Evolutionary conservation across 345 rosid genomes (phyloP), one percentile per base, ranked within the genome.

Genomic region (Salix koriyanagi): DNA sequence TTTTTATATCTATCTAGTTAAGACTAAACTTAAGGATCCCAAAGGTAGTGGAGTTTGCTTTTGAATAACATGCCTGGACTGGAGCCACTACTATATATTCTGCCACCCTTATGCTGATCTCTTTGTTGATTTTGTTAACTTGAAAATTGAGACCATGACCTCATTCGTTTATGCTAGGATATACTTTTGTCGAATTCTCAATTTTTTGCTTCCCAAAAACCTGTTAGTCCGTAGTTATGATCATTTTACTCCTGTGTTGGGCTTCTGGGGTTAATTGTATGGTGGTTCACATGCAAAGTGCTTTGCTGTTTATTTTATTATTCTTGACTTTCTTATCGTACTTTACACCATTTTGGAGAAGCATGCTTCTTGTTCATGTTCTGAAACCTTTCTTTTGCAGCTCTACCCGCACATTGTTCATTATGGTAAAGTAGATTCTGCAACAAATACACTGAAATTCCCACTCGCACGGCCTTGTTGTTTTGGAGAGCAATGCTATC

Each of bases 401-500:
- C 74, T 90, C 74, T 26, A 79, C 1, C 99, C 97, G 42, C 99
- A 95, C 73, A 88, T 93, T 65, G 84, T 87, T 64, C 91, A 81
- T 23, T 95, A 93, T 74, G 98, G 99, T n/a, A 95, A 84, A 86
- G 88, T 93, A 71, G 94, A 90, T 72, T 25, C 79, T 28, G 82
- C 75, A n/a, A 83, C 96, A 65, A 85, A 83, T 75, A 87, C 92
- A 41, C 74, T 95, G 87, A 95, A 90, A 79, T 96, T 96, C 76
- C 88, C 90, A 74, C 82, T 96, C 77, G 87, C 91, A 67, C 91
- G 94, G 64, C 90, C 93, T 69, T 93, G 97, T 65, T 74, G 76
- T 16, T 83, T 65, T 46, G 98, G 94, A 77, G 94, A 90, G 75
- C 90, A 95, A 75, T 95, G 97, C 85, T 95, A 71, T 79, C 96